A percentile compares a stretch with the other conserved stretches of the same genome.
These are phyloP conservation scores for Bathelium albidoporum DNA, from an alignment of 495 filamentous ascomycete species.

Conservation along the genomic window DNA sequence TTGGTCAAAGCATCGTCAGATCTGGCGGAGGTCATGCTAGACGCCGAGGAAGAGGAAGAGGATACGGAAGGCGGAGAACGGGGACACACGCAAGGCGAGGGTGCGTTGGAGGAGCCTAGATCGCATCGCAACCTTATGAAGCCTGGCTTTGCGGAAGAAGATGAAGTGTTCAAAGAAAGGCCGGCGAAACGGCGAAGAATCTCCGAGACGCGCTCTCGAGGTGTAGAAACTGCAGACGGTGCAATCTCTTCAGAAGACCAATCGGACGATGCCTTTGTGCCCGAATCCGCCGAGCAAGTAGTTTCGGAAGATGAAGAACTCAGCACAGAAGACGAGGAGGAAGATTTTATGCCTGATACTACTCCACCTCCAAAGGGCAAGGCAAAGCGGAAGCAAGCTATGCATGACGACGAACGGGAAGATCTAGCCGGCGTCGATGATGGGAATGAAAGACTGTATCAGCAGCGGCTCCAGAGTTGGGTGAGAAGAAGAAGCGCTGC, in stretches of 20 bases:
- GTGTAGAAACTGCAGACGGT: constrained; percentile 15
- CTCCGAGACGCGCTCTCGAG: constrained; percentile 23
- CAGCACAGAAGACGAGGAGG: constrained; percentile 35
- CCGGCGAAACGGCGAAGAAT: constrained; percentile 35
- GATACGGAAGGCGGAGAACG: constrained; percentile 39
- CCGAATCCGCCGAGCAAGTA: constrained; percentile 7
- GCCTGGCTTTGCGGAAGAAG: constrained; percentile 62
- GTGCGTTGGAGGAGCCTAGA: constrained; percentile 19
- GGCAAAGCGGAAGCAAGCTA: constrained; percentile 9
- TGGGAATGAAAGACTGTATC: constrained; percentile 78
- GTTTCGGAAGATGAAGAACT: constrained; percentile 29
- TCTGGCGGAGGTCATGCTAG: constrained; percentile 54
- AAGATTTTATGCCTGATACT: constrained; percentile 36
- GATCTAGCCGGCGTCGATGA: constrained; percentile 77
- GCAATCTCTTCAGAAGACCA: not conserved
- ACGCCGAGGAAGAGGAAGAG: constrained; percentile 62
- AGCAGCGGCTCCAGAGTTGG: constrained; percentile 67
- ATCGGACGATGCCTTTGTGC: not conserved
- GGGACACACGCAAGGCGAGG: constrained; percentile 27
- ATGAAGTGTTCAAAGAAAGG: constrained; percentile 18
- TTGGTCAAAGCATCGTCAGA: constrained; percentile 28
- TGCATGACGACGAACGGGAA: constrained; percentile 40
- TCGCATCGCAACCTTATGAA: constrained; percentile 74
- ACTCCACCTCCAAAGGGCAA: constrained; percentile 26
- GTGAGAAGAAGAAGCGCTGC: constrained; percentile 55